Conservation (phyloP, 768 basidiomycete species). For the Asterophora parasitica region DNA sequence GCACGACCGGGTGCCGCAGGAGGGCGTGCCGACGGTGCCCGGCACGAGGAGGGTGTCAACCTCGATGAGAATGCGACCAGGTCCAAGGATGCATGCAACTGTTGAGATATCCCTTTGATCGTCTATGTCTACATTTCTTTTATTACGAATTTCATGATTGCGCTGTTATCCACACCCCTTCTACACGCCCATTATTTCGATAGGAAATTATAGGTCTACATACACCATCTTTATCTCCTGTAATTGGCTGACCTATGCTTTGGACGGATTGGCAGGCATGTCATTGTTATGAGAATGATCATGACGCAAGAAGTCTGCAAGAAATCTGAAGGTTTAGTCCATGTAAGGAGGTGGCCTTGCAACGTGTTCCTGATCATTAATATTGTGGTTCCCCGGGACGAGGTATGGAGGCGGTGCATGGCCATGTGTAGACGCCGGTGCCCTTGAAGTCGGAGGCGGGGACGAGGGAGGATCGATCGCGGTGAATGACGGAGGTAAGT, state of each 20-base stretch:
- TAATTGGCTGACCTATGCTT: conserved; percentile 6
- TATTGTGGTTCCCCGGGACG: conserved; percentile 44
- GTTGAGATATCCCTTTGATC: conserved; percentile 39
- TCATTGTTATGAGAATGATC: background rate
- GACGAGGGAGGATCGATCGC: conserved; percentile 27
- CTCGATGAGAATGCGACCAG: conserved; percentile 64
- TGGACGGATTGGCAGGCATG: conserved; percentile 5
- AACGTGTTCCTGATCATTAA: conserved; percentile 51
- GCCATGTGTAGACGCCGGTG: conserved; percentile 37
- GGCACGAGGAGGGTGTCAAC: conserved; percentile 59
- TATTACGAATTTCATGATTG: conserved; percentile 28
- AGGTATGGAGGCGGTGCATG: conserved; percentile 81
- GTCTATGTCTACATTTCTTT: conserved; percentile 19
- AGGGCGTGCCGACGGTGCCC: conserved; percentile 44
- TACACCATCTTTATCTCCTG: conserved; percentile 1
- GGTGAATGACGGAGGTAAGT: conserved; percentile 25
- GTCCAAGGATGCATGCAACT: conserved; percentile 77
- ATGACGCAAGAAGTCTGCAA: too few species aligned
- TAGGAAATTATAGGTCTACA: background rate
- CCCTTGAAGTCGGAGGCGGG: conserved; percentile 26
- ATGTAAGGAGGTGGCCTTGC: conserved; percentile 60
- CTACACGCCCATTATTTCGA: conserved; percentile 10
- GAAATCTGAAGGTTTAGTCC: conserved; percentile 31
- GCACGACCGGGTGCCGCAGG: conserved; percentile 58
- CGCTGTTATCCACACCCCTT: background rate